Evolutionary conservation across 73 alveolate genomes (phyloP).

Genomic region (Loxodes magnus): DNA sequence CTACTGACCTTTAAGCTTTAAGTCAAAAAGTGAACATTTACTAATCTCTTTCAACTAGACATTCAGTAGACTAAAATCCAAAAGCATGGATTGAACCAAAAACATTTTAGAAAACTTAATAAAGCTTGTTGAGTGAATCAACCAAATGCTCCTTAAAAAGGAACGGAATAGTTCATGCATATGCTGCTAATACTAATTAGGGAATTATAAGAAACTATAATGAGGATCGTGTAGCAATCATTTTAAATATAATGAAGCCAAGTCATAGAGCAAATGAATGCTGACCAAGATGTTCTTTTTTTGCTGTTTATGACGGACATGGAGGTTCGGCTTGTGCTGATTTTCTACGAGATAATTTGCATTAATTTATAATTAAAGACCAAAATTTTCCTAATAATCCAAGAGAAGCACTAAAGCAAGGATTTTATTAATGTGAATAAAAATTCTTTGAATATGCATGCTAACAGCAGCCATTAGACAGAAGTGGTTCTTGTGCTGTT

Average conservation of each 20-base stretch:
- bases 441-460: constrained; percentile 59
- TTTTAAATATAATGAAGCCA: constrained; percentile 67
- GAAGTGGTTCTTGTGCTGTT: constrained; percentile 86
- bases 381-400: constrained; percentile 81
- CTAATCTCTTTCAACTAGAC: too few relatives aligned
- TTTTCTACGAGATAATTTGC: constrained; percentile 71
- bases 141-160: constrained; percentile 45
- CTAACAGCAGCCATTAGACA: constrained; percentile 35
- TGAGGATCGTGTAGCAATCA: constrained; percentile 90
- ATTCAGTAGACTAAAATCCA: too few relatives aligned
- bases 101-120: too few relatives aligned
- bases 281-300: constrained; percentile 94
- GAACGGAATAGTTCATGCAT: constrained; percentile 78
- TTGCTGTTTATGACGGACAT: constrained; percentile 97
- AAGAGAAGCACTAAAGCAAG: constrained; percentile 73
- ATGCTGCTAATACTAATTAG: constrained; percentile 82
- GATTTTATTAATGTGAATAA: constrained; percentile 85
- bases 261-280: constrained; percentile 42
- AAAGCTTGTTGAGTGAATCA: too few relatives aligned
- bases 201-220: constrained; percentile 84
- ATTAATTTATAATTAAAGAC: constrained; percentile 36
- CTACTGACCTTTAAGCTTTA: too few relatives aligned
- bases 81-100: too few relatives aligned
- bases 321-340: constrained; percentile 98
- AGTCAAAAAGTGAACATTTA: too few relatives aligned